These are phyloP conservation scores for Aciculosporium take DNA, from an alignment of 2,329 filamentous ascomycete genomes.

Conservation along the genomic window DNA sequence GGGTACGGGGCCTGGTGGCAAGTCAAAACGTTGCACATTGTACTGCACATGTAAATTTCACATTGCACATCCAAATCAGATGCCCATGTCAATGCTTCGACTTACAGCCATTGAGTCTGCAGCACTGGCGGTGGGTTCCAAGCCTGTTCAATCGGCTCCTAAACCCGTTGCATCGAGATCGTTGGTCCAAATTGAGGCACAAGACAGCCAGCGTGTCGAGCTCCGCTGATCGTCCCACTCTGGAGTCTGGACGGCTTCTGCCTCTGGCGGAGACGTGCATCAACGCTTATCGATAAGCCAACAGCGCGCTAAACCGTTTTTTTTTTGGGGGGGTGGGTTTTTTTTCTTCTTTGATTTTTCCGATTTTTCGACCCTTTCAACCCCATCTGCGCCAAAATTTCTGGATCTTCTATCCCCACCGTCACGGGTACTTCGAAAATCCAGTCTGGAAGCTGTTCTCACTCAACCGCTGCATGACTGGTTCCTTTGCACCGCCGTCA, in stretches of 20 bases:
- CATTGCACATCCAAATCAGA: neutral
- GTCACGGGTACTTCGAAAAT: neutral
- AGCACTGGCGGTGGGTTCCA: neutral
- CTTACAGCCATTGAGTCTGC: constrained; percentile 12
- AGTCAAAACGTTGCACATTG: neutral
- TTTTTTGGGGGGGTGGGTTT: too few species aligned
- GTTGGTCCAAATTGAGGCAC: neutral
- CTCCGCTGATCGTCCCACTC: too few species aligned
- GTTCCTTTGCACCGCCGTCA: neutral
- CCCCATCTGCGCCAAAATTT: constrained; percentile 8
- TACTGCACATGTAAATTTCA: neutral
- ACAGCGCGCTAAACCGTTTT: neutral
- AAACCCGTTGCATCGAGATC: too few species aligned
- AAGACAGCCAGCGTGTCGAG: neutral
- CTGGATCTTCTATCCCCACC: too few species aligned
- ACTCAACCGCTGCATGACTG: neutral
- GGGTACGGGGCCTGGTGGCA: constrained; percentile 33
- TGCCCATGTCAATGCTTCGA: neutral
- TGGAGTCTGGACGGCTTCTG: too few species aligned
- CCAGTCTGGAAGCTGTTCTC: neutral
- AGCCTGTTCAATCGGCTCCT: neutral
- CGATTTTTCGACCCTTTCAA: constrained; percentile 10
- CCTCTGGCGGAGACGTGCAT: neutral
- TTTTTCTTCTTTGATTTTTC: too few species aligned
- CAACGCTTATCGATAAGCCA: neutral